These are phyloP conservation scores for Vanrija pseudolonga DNA, from an alignment of 1,284 basidiomycete species.

Conservation along the genomic window DNA sequence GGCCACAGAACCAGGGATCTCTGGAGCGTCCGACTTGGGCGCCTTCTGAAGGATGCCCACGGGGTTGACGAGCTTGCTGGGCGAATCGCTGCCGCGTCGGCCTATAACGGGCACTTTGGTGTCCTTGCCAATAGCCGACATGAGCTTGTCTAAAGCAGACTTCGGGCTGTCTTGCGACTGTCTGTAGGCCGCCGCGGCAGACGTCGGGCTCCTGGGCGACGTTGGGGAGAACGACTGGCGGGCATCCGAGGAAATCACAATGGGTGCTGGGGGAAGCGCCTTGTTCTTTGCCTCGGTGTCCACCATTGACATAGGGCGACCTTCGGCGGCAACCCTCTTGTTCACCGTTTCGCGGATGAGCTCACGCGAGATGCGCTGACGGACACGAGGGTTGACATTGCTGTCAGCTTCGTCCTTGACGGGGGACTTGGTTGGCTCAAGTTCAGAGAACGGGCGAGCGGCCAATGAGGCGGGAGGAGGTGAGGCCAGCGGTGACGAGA, in stretches of 20 bases:
- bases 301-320: slow-evolving; percentile 16
- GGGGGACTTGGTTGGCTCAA: too few relatives aligned
- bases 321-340: slow-evolving; percentile 37
- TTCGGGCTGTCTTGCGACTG: slow-evolving; percentile 25
- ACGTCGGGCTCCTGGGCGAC: neutral
- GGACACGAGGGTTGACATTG: slow-evolving; percentile 31
- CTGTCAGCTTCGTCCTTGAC: slow-evolving; percentile 4
- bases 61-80: slow-evolving; percentile 9
- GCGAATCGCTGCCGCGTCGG: neutral
- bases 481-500: slow-evolving; percentile 9
- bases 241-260: neutral
- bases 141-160: slow-evolving; percentile 42
- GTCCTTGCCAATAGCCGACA: slow-evolving; percentile 10
- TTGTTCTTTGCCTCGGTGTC: slow-evolving; percentile 9
- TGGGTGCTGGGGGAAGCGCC: slow-evolving; percentile 21
- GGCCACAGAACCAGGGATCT: neutral
- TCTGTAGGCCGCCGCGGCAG: neutral
- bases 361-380: slow-evolving; percentile 48
- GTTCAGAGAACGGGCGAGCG: too few relatives aligned
- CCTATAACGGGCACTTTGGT: neutral
- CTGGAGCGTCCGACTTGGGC: neutral
- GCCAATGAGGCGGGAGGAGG: too few relatives aligned
- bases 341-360: slow-evolving; percentile 46
- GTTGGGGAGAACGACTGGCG: neutral
- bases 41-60: slow-evolving; percentile 10